Base-by-base conservation (phyloP, 352 stramenopile species). In the Stramenopiles sp. region DNA sequence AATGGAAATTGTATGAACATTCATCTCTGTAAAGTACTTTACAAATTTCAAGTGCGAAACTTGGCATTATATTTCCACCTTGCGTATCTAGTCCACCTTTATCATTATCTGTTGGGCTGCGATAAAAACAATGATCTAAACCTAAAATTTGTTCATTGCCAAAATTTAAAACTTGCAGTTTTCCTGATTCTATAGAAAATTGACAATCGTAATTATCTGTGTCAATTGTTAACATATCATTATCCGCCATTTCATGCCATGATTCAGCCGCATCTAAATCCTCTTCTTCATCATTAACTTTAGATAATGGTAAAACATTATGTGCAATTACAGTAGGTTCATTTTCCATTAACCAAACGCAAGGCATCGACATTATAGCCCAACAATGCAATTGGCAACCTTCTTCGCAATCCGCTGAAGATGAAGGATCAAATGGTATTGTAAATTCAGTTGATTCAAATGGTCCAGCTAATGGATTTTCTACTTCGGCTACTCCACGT, bases 51-150 rank as follows among this genome's bases (percentile, higher is more conserved):
- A 53, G 38, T 13, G 13, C 13, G 38, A 13, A 13, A 13, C 13
- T 4, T 13, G 38, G 38, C 38, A 53, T 53, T 53, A 53, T 53
- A 53, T 53, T 53, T 13, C 38, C 38, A 53, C 38, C 38, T 53
- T 53, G 38, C 4, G 38, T 53, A 13, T 53, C 38, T 53, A 53
- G 13, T 1, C 83, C 83, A 4, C 80, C 83, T 4, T 78, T 65
- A 31, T 86, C 83, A 53, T 86, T 86, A 65, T 86, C 83, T 0
- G 83, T 86, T 27, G 80, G 74, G 20, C 82, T 83, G 53, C 83
- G 76, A 43, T 73, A 84, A 30, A 86, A 83, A 31, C 77, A 84
- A 43, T 83, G 80, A 30, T 53, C 73, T 53, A 53, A 53, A 13
- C 38, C 13, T 13, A 53, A 13, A 4, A 53, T 13, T 13, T 53